Evolutionary conservation across 306 rosid genomes (phyloP).

Genomic region (Purshia tridentata): DNA sequence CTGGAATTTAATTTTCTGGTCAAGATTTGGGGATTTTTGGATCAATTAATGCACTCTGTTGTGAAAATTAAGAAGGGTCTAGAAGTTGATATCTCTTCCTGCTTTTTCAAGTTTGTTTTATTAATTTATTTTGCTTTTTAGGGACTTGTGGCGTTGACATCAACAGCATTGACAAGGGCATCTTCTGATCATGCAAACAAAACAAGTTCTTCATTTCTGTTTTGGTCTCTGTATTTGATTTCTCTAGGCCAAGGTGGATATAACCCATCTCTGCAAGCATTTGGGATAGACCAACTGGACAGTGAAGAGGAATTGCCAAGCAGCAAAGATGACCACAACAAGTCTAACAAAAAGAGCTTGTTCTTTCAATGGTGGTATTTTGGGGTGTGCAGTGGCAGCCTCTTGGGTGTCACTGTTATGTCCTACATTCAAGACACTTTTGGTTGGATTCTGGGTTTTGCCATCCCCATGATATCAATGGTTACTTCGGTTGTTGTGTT

Average conservation of each 20-base stretch:
- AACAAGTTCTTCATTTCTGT: conserved; percentile 59
- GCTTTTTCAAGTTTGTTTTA: no score
- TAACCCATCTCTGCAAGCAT: conserved; percentile 91
- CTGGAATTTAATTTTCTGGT: not conserved
- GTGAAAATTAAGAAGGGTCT: no score
- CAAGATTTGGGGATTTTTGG: not conserved
- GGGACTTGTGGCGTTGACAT: conserved; percentile 88
- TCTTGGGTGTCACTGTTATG: conserved; percentile 82
- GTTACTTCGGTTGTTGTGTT: conserved; percentile 50
- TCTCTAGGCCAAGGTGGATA: conserved; percentile 91
- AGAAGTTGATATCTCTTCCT: no score
- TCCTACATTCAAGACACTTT: conserved; percentile 89
- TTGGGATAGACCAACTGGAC: conserved; percentile 86
- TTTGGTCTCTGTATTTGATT: conserved; percentile 69
- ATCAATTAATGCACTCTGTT: no score
- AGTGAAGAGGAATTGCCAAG: conserved; percentile 64
- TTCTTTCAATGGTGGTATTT: conserved; percentile 94
- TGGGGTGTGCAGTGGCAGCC: conserved; percentile 81
- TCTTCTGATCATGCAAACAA: conserved; percentile 46
- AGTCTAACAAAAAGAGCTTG: conserved; percentile 43
- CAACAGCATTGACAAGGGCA: conserved; percentile 61
- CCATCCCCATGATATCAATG: conserved; percentile 81
- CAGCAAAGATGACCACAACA: conserved; percentile 46
- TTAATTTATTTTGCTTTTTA: conserved; percentile 18
- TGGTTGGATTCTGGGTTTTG: conserved; percentile 89